A percentile compares a stretch with the other conserved stretches of the same genome.
phyloP scores from a whole-genome alignment of 805 yeast genomes.

The Wickerhamomyces bovis region DNA sequence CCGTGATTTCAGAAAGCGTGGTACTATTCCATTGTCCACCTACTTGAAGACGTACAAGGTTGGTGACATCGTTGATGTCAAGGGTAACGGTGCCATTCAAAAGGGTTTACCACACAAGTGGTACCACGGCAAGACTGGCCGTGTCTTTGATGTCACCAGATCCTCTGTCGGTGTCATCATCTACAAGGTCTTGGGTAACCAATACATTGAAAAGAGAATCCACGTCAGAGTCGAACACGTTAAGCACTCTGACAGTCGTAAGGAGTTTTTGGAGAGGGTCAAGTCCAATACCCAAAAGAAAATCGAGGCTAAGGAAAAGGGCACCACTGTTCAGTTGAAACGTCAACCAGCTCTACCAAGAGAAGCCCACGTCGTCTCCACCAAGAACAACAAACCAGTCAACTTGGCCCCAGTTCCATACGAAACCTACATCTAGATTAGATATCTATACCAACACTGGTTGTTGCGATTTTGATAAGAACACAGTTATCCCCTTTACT shows the following conservation, averaged over 20 bases:
- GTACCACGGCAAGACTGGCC: conserved; percentile 99
- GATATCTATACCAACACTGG: background rate
- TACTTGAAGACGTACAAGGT: conserved; percentile 95
- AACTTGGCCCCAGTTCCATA: conserved; percentile 97
- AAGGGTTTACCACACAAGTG: conserved; percentile 99
- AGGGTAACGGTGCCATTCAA: conserved; percentile 96
- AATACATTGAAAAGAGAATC: conserved; percentile 96
- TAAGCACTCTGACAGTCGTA: conserved; percentile 98
- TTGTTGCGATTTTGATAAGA: background rate
- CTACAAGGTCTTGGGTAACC: conserved; percentile 95
- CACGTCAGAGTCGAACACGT: conserved; percentile 97
- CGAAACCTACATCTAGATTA: conserved; percentile 87
- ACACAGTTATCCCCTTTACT: background rate
- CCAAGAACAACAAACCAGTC: conserved; percentile 77
- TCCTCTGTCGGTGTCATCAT: conserved; percentile 93
- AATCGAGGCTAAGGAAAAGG: conserved; percentile 87
- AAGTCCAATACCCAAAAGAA: conserved; percentile 88
- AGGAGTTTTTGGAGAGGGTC: conserved; percentile 95
- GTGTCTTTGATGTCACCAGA: conserved; percentile 96
- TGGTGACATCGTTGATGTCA: conserved; percentile 98
- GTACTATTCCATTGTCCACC: conserved; percentile 84
- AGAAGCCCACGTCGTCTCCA: conserved; percentile 73
- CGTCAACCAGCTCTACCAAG: conserved; percentile 98
- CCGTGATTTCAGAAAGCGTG: conserved; percentile 95
- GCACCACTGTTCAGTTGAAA: conserved; percentile 84